Base-by-base conservation (phyloP, 192 early-diverging fungal species). In the Linnemannia hyalina region DNA sequence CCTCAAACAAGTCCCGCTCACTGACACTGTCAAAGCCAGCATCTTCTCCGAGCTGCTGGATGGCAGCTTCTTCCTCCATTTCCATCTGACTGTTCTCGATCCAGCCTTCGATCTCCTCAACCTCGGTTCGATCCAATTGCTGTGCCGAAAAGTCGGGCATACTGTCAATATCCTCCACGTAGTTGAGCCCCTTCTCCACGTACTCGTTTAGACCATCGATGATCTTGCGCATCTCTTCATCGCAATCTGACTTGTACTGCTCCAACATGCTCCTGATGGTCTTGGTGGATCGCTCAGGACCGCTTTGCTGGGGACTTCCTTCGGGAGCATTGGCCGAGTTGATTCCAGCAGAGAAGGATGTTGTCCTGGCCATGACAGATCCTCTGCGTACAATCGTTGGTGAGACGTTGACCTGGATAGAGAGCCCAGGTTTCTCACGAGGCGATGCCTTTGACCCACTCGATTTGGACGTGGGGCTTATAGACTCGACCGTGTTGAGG, bases 191-290 rank as follows among this genome's bases (percentile, higher is more conserved):
- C 36, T 85, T 88, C 73, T 97, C 95, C 13, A 96, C 95, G 57
- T 91, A 92, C 54, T 93, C 92, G 75, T 92, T 91, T 6, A 96
- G 87, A 60, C 93, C 94, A 52, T 91, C 83, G 40, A 96, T 92
- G 73, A 95, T 93, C 23, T 90, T 84, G 22, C 91, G 86, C 70
- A 97, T 86, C 68, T 86, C 79, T 29, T 86, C 84, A 26, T 86
- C 84, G 35, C 84, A 86, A 18, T 86, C 84, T 6, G 84, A 42
- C 57, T 86, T 86, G 68, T 81, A 80, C 47, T 86, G 84, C 72
- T 86, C 84, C 63, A 86, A 41, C 84, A 86, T 86, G 44, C 84
- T 86, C 18, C 79, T 75, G 11, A 86, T 86, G 2, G 84, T 86
- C 29, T 86, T 86, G 36, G 80, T 86, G 1, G 84, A 86, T 54